Percentiles rank a stretch among this genome's conserved stretches.
Evolutionary conservation across 176 grass and related monocot species (phyloP).

Genomic region (Pontederia paniculata): DNA sequence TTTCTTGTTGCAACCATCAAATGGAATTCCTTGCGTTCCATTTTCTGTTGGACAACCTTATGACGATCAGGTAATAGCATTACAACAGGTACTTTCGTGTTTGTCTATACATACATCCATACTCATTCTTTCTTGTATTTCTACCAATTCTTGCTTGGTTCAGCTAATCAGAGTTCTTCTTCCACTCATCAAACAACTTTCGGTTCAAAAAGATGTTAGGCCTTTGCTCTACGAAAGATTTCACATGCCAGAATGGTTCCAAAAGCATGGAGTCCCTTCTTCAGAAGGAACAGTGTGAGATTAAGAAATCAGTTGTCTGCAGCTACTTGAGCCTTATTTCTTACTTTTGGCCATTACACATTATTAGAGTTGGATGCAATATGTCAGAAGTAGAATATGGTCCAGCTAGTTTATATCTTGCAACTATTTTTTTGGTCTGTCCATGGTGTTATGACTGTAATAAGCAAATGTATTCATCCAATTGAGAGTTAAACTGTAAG

Average conservation of each 20-base stretch:
- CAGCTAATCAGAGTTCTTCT: slow-evolving; percentile 83
- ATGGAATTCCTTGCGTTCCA: slow-evolving; percentile 90
- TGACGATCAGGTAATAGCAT: slow-evolving; percentile 70
- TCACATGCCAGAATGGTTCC: slow-evolving; percentile 98
- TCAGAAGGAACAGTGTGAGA: slow-evolving; percentile 38
- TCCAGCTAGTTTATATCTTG: too few species aligned
- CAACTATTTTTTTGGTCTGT: too few species aligned
- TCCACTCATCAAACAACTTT: slow-evolving; percentile 76
- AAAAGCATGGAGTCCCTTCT: slow-evolving; percentile 74
- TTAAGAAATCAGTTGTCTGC: too few species aligned
- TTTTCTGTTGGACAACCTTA: slow-evolving; percentile 75
- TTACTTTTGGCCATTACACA: too few species aligned
- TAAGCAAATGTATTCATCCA: too few species aligned
- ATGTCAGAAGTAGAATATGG: too few species aligned
- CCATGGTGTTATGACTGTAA: too few species aligned
- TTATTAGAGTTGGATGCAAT: too few species aligned
- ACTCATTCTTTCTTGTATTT: slow-evolving; percentile 20
- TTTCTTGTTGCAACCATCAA: slow-evolving; percentile 85
- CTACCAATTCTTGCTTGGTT: slow-evolving; percentile 17
- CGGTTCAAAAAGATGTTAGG: slow-evolving; percentile 75
- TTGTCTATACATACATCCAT: not conserved
- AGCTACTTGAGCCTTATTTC: too few species aligned
- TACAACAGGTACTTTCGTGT: slow-evolving; percentile 7
- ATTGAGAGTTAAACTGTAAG: too few species aligned
- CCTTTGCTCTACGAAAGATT: slow-evolving; percentile 75